Conservation (phyloP, 139 green algal genomes). For the Volvox africanus region DNA sequence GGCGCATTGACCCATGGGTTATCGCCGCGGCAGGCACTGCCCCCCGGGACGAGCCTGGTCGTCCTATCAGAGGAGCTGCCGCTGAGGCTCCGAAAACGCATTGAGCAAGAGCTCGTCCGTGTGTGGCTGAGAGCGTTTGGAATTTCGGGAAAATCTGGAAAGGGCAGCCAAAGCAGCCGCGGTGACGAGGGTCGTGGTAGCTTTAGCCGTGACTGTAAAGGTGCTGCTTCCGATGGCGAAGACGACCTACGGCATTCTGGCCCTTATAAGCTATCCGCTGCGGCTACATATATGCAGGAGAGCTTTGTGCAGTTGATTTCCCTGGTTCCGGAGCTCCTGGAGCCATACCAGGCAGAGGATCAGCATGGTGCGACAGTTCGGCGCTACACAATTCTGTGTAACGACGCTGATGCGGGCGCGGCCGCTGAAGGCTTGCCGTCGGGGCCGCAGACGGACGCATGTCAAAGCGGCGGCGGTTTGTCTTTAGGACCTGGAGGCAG, state of each 20-base stretch:
- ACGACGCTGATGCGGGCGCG: background rate
- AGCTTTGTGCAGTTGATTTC: conserved; percentile 51
- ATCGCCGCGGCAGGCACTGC: background rate
- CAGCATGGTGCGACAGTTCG: conserved; percentile 56
- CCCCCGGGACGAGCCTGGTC: background rate
- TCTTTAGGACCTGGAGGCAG: no score
- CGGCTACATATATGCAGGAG: background rate
- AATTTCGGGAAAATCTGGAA: background rate
- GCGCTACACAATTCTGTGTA: conserved; percentile 53
- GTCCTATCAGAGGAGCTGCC: conserved; percentile 29
- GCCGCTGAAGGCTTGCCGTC: no score
- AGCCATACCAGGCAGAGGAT: conserved; percentile 58
- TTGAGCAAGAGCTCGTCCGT: background rate
- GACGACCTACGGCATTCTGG: background rate
- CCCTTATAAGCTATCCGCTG: background rate
- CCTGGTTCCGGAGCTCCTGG: conserved; percentile 49
- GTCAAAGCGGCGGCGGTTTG: background rate
- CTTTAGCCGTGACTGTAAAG: background rate
- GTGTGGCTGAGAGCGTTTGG: background rate
- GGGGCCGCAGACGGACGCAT: background rate
- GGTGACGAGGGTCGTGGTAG: background rate
- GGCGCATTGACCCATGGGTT: conserved; percentile 5
- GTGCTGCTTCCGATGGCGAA: background rate
- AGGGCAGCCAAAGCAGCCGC: background rate
- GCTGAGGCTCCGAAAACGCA: background rate